Evolutionary conservation across 371 early-diverging fungal species (phyloP), one percentile per base, ranked within the genome.

Genomic region (Apophysomyces sp.): DNA sequence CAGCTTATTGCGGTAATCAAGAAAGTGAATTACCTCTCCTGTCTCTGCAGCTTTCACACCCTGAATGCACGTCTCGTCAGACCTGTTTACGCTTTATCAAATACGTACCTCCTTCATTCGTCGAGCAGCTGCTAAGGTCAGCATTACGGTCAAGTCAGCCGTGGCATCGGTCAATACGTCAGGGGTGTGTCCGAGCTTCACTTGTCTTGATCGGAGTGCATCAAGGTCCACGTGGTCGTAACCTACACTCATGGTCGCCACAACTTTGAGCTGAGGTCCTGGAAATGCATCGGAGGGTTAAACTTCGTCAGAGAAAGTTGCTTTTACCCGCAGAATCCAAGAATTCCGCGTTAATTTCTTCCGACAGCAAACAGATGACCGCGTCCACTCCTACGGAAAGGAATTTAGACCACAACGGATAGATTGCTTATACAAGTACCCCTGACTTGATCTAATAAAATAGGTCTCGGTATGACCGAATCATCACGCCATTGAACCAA

Each of bases 151-250:
- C 2, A 93, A 72, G 44, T 95, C 95, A 7, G 95, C 96, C 0
- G 91, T 90, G 0, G 94, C 94, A 63, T 94, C 94, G 0, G 95
- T 96, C 52, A 95, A 76, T 1, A 94, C 94, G 61, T 89, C 91
- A n/a, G 95, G 94, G 0, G 96, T 95, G 63, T 90, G 81, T 5
- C 95, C 95, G 9, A 96, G 63, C n/a, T 63, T 59, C 44, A 93
- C 65, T 6, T 78, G 76, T 30, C 78, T 78, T n/a, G 65, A 54
- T 31, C 81, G 72, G 18, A 85, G 60, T 5, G 77, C 81, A 9
- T 66, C 58, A 0, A 84, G 55, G 58, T 87, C 85, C 37, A 94
- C 84, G 62, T 94, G 95, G 58, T 94, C 93, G 71, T 85, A 89
- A 8, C 95, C 95, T 18, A 92, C 94, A 52, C 82, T 89, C 69